Conservation (phyloP, 768 basidiomycete species). For the Tephrocybe sp. region DNA sequence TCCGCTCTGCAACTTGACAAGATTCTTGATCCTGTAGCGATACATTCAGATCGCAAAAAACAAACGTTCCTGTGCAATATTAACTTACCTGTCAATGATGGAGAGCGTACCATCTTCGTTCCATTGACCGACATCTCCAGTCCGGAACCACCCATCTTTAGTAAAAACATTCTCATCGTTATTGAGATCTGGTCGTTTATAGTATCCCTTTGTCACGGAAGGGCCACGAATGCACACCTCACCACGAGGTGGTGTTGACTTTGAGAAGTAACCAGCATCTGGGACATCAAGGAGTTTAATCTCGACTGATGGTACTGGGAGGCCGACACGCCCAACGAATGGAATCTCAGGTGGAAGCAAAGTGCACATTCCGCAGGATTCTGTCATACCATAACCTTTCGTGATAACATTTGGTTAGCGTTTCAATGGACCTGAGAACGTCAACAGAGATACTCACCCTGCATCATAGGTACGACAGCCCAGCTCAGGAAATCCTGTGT, state of each 20-base stretch:
- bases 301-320: slow-evolving; percentile 84
- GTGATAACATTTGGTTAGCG: background rate
- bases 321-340: slow-evolving; percentile 72
- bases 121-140: slow-evolving; percentile 95
- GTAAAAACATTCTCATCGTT: slow-evolving; percentile 80
- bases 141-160: slow-evolving; percentile 89
- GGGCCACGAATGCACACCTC: slow-evolving; percentile 89
- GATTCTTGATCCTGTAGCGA: slow-evolving; percentile 14
- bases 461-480: slow-evolving; percentile 77
- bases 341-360: slow-evolving; percentile 82
- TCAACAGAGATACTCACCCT: slow-evolving; percentile 79
- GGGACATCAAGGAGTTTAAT: slow-evolving; percentile 82
- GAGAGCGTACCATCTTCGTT: slow-evolving; percentile 87
- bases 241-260: slow-evolving; percentile 71
- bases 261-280: slow-evolving; percentile 81
- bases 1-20: slow-evolving; percentile 21
- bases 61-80: too few species aligned
- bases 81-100: slow-evolving; percentile 85
- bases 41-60: too few species aligned
- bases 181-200: slow-evolving; percentile 88
- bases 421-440: too few species aligned
- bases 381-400: slow-evolving; percentile 92
- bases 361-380: slow-evolving; percentile 87
- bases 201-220: slow-evolving; percentile 85
- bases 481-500: slow-evolving; percentile 90